Conservation (phyloP, 2,329 filamentous ascomycete genomes). For the Sporothrix sp. region DNA sequence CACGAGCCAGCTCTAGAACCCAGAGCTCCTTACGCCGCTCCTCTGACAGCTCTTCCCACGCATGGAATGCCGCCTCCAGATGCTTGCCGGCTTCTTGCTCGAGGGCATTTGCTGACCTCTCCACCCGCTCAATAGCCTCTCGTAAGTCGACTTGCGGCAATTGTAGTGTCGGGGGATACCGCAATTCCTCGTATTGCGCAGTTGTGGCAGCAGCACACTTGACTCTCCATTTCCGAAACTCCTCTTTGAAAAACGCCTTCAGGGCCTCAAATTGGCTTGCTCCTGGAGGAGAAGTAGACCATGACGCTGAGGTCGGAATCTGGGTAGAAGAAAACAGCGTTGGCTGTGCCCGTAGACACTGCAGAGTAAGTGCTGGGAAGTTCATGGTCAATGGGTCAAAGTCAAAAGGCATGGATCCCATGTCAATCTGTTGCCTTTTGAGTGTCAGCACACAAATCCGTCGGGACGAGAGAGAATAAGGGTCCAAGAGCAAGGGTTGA, state of each 20-base stretch:
- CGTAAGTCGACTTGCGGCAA: constrained; percentile 33
- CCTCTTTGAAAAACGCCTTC: constrained; percentile 53
- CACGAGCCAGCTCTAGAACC: constrained; percentile 51
- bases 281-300: constrained; percentile 69
- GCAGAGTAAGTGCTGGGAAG: constrained; percentile 76
- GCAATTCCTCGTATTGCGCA: constrained; percentile 40
- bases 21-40: constrained; percentile 51
- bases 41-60: constrained; percentile 59
- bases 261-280: constrained; percentile 66
- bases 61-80: constrained; percentile 63
- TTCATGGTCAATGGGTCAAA: constrained; percentile 80
- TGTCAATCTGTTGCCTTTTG: constrained; percentile 35
- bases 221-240: constrained; percentile 57
- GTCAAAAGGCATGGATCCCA: constrained; percentile 53
- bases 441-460: neutral
- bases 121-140: constrained; percentile 38
- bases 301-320: constrained; percentile 67
- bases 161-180: constrained; percentile 35
- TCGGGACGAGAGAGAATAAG: neutral
- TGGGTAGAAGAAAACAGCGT: constrained; percentile 75
- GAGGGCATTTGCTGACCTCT: constrained; percentile 46
- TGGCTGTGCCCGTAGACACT: constrained; percentile 68
- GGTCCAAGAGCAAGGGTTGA: constrained; percentile 1
- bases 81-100: constrained; percentile 65
- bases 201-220: constrained; percentile 42